Evolutionary conservation across 1,139 yeast species (phyloP), one percentile per base, ranked within the genome.

Genomic region (Petasospora rhodanensis): DNA sequence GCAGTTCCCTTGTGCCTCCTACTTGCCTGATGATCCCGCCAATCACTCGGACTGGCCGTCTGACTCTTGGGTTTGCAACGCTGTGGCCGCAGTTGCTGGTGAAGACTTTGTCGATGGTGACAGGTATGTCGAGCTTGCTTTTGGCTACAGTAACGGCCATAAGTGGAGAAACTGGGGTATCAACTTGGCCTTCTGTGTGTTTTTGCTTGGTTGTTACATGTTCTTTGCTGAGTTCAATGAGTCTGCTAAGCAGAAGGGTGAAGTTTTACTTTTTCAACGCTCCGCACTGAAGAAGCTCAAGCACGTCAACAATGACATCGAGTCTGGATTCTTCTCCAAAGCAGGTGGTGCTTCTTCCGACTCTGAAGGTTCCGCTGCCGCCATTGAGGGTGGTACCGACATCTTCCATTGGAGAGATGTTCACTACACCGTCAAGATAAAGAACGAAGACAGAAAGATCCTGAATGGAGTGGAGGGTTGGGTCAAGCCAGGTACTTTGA

Each of bases 81-180:
- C 73, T 20, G 79, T 77, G 23, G 87, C 89, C 42, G 61, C 89
- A 6, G 54, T 52, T 5, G 63, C 84, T 5, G 95, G 95, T 32
- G 47, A 59, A 14, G 43, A 44, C 16, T 47, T 43, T 31, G 81
- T 86, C 28, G 43, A 54, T 22, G 95, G 95, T 52, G 69, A 76
- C 33, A 61, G 49, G 13, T 86, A 77, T 53, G 45, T 85, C 29
- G 49, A 47, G 6, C 70, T 77, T 5, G 52, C 66, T 28, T 83
- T 81, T 35, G 63, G 71, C 10, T 85, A 81, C 58, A 49, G 55
- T 26, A 67, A 71, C 45, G 40, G 61, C 7, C 87, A 86, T 56
- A 73, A 74, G 52, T 86, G 96, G 96, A 77, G 95, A 63, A 79
- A 86, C 52, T 73, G 77, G 46, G 95, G 95, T 54, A 79, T 86